Percentiles rank a stretch among this genome's conserved stretches.
phyloP scores from a whole-genome alignment of 2,329 filamentous ascomycete species.

The Colletotrichum coccodes region DNA sequence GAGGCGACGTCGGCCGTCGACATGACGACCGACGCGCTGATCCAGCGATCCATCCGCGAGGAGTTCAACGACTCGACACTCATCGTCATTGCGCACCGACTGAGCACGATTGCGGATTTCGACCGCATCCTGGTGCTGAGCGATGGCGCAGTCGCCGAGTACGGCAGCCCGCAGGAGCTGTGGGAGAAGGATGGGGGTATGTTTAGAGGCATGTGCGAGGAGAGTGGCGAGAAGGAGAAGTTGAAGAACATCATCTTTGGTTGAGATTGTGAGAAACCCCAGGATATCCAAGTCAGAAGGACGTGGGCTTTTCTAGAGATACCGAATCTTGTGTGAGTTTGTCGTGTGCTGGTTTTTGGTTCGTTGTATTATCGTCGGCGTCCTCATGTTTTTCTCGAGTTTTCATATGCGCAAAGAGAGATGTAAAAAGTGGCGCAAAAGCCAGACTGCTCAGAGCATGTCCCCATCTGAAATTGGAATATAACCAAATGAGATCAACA shows the following conservation, averaged over 20 bases:
- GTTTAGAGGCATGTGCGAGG: slow-evolving; percentile 72
- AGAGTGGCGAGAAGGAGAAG: slow-evolving; percentile 68
- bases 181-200: slow-evolving; percentile 63
- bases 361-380: not conserved
- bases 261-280: not conserved
- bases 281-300: not conserved
- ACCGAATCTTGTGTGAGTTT: not conserved
- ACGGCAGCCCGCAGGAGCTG: slow-evolving; percentile 71
- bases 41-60: slow-evolving; percentile 78
- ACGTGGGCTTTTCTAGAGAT: not conserved
- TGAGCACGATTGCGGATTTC: slow-evolving; percentile 82
- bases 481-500: not conserved
- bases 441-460: not conserved
- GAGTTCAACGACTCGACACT: slow-evolving; percentile 77
- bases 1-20: slow-evolving; percentile 84
- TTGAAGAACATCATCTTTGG: slow-evolving; percentile 57
- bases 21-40: slow-evolving; percentile 79
- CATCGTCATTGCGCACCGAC: slow-evolving; percentile 79
- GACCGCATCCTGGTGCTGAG: slow-evolving; percentile 78
- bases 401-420: not conserved
- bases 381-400: not conserved
- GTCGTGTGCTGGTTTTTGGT: not conserved
- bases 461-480: not conserved
- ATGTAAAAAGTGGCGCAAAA: not conserved
- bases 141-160: slow-evolving; percentile 75